These are phyloP conservation scores for Polyporus tsugae DNA, from an alignment of 1,284 basidiomycete species.

Conservation along the genomic window DNA sequence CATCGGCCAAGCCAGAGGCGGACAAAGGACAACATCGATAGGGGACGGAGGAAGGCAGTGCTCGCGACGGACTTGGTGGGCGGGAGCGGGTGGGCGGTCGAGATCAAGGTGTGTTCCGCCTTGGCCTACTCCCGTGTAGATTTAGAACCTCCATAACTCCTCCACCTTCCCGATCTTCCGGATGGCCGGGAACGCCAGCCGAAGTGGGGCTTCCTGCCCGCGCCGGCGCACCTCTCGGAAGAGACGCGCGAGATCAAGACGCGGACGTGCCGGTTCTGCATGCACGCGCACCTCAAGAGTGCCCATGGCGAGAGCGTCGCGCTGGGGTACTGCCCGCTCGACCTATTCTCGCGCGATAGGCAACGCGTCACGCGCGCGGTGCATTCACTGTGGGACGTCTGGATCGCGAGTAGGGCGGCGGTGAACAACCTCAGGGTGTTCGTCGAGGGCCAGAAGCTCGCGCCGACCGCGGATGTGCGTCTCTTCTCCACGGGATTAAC, in stretches of 20 bases:
- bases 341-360: constrained; percentile 80
- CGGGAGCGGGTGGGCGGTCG: constrained; percentile 69
- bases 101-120: constrained; percentile 78
- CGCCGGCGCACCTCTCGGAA: constrained; percentile 61
- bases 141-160: not conserved
- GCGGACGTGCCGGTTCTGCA: constrained; percentile 84
- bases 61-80: constrained; percentile 82
- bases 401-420: constrained; percentile 67
- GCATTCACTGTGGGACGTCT: constrained; percentile 75
- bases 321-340: constrained; percentile 84
- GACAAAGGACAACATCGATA: constrained; percentile 65
- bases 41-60: constrained; percentile 60
- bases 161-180: constrained; percentile 5
- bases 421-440: constrained; percentile 88
- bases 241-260: constrained; percentile 69
- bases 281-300: constrained; percentile 77
- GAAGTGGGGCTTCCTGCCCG: constrained; percentile 93
- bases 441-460: constrained; percentile 65
- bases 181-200: constrained; percentile 60
- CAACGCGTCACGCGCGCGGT: constrained; percentile 69
- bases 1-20: constrained; percentile 65
- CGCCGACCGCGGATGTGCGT: constrained; percentile 65
- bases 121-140: not conserved
- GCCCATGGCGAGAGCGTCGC: constrained; percentile 49
- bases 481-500: not conserved